Evolutionary conservation across 2,329 filamentous ascomycete species (phyloP).

Genomic region (Nannizziopsis arthrosporioides): DNA sequence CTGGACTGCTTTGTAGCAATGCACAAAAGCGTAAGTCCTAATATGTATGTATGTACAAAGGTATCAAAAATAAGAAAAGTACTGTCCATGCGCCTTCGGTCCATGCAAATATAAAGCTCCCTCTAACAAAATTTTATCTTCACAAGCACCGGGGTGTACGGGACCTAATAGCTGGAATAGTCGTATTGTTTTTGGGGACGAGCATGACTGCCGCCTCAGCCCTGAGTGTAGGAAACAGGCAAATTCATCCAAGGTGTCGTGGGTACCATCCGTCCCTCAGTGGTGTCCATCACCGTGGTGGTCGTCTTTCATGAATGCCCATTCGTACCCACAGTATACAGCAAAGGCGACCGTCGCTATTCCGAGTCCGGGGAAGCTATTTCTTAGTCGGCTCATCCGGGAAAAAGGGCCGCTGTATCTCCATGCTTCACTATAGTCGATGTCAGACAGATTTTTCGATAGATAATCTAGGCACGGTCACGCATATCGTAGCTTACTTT

Average conservation of each 20-base stretch:
- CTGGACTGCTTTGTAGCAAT: conserved; percentile 1
- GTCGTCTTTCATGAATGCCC: conserved; percentile 66
- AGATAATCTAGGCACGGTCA: background rate
- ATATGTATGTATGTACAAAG: conserved; percentile 9
- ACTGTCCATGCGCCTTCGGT: conserved; percentile 3
- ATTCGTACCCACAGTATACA: conserved; percentile 79
- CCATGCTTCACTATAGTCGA: conserved; percentile 70
- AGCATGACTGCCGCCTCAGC: no score
- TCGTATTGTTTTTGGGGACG: no score
- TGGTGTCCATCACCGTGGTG: conserved; percentile 46
- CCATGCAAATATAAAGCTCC: conserved; percentile 1
- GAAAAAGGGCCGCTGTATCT: conserved; percentile 82
- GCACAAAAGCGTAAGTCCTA: background rate
- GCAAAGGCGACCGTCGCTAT: conserved; percentile 86
- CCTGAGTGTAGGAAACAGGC: no score
- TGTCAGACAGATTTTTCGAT: conserved; percentile 16
- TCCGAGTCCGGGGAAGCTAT: conserved; percentile 77
- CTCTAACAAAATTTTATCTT: background rate
- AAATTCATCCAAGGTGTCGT: background rate
- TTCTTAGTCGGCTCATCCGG: conserved; percentile 78
- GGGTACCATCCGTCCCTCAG: background rate
- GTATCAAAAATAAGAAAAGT: background rate
- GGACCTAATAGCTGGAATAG: no score
- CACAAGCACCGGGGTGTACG: no score
- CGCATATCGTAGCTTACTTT: conserved; percentile 37